A percentile compares a stretch with the other conserved stretches of the same genome.
phyloP scores from a whole-genome alignment of 805 yeast genomes.

The Kluyveromyces nonfermentans region DNA sequence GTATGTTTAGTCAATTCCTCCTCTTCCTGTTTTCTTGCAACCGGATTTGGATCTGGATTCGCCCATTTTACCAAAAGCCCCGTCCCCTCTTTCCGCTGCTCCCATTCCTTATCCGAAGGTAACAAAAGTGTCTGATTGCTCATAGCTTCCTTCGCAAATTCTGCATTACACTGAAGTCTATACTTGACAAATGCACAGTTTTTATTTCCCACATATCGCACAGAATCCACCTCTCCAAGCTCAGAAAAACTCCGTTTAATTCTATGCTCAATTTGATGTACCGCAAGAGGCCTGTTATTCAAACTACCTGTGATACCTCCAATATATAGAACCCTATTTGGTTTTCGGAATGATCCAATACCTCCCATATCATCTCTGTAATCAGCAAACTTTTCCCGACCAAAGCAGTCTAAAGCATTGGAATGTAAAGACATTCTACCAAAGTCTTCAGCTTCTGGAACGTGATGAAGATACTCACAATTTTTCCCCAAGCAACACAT shows the following conservation, averaged over 20 bases:
- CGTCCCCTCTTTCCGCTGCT: conserved; percentile 40
- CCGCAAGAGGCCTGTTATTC: conserved; percentile 32
- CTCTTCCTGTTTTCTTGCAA: conserved; percentile 21
- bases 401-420: conserved; percentile 71
- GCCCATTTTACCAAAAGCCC: conserved; percentile 68
- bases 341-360: conserved; percentile 64
- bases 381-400: conserved; percentile 73
- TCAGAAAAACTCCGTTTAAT: conserved; percentile 41
- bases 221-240: conserved; percentile 66
- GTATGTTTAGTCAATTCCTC: conserved; percentile 20
- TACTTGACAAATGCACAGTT: conserved; percentile 75
- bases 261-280: conserved; percentile 34
- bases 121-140: conserved; percentile 59
- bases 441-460: conserved; percentile 55
- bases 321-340: conserved; percentile 69
- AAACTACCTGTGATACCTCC: conserved; percentile 43
- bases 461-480: conserved; percentile 70
- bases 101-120: conserved; percentile 37
- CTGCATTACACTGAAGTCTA: conserved; percentile 63
- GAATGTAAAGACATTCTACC: conserved; percentile 39
- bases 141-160: conserved; percentile 95
- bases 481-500: conserved; percentile 69
- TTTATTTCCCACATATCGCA: conserved; percentile 50
- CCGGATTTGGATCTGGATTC: conserved; percentile 74
- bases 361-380: conserved; percentile 94